Conservation (phyloP, 306 rosid genomes). For the Trifolium repens region DNA sequence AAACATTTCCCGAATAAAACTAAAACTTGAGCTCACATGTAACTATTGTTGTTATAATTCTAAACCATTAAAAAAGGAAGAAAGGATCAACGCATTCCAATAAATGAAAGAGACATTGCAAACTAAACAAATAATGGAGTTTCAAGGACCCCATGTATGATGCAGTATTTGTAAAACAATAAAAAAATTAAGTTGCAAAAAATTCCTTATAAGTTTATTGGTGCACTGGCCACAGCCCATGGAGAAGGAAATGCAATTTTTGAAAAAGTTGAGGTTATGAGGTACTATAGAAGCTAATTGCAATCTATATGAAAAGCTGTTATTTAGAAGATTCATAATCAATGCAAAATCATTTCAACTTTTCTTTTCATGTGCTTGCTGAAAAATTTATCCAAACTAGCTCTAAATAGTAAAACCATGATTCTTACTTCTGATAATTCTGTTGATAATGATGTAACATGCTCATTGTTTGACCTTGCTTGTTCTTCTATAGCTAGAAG, state of each 20-base stretch:
- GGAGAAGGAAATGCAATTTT: background rate
- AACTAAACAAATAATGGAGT: slow-evolving; percentile 21
- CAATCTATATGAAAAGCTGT: slow-evolving; percentile 13
- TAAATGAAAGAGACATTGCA: slow-evolving; percentile 20
- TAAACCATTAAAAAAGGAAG: background rate
- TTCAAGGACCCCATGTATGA: slow-evolving; percentile 21
- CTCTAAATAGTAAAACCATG: slow-evolving; percentile 22
- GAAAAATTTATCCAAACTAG: slow-evolving; percentile 5
- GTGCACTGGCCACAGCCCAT: too few species aligned
- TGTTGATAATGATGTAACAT: slow-evolving; percentile 56
- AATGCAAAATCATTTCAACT: slow-evolving; percentile 10
- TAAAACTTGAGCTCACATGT: slow-evolving; percentile 3
- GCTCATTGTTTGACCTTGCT: slow-evolving; percentile 52
- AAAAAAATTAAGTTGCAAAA: slow-evolving; percentile 23
- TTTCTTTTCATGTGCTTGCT: background rate
- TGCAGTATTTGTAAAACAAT: slow-evolving; percentile 10
- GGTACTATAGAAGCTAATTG: slow-evolving; percentile 1
- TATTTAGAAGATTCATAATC: background rate
- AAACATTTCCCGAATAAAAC: background rate
- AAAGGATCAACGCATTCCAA: background rate
- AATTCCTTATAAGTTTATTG: background rate
- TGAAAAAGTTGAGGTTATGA: background rate
- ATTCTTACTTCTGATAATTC: slow-evolving; percentile 67
- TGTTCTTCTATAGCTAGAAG: slow-evolving; percentile 71
- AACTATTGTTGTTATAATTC: background rate